Evolutionary conservation across 768 basidiomycete species (phyloP).

Genomic region (Boletus coccyginus): DNA sequence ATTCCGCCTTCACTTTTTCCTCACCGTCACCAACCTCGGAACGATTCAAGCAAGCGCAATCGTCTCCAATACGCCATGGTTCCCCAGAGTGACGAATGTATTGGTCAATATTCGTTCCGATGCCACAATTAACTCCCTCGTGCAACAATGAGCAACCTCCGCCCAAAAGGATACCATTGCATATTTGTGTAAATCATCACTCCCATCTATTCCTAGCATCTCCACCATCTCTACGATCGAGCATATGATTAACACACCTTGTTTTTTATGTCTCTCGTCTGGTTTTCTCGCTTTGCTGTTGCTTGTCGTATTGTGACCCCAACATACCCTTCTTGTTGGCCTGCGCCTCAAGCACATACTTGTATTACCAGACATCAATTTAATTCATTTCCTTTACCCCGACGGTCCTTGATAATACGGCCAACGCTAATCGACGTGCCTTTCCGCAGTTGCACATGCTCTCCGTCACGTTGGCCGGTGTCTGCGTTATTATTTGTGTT

Average conservation of each 20-base stretch:
- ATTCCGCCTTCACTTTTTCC: constrained; percentile 75
- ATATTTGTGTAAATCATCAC: constrained; percentile 34
- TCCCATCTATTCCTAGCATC: constrained; percentile 33
- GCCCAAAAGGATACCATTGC: constrained; percentile 28
- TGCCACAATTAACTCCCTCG: neutral
- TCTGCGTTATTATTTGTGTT: neutral
- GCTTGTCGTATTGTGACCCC: constrained; percentile 28
- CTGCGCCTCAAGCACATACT: constrained; percentile 25
- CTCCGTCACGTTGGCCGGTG: neutral
- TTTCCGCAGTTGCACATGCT: constrained; percentile 3
- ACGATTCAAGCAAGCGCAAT: constrained; percentile 47
- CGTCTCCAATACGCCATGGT: constrained; percentile 30
- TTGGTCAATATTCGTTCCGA: neutral
- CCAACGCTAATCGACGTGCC: constrained; percentile 3
- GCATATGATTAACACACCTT: constrained; percentile 23
- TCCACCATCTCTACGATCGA: constrained; percentile 25
- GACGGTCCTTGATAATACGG: constrained; percentile 2
- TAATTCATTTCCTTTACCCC: constrained; percentile 21
- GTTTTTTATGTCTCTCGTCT: constrained; percentile 25
- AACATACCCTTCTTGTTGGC: constrained; percentile 25
- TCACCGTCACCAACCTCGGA: constrained; percentile 64
- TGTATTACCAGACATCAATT: constrained; percentile 35
- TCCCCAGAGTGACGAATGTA: constrained; percentile 15
- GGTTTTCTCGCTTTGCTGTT: constrained; percentile 26
- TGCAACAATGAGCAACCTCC: constrained; percentile 8